Base-by-base conservation (phyloP, 495 filamentous ascomycete species). In the Aspergillus saccharolyticus region DNA sequence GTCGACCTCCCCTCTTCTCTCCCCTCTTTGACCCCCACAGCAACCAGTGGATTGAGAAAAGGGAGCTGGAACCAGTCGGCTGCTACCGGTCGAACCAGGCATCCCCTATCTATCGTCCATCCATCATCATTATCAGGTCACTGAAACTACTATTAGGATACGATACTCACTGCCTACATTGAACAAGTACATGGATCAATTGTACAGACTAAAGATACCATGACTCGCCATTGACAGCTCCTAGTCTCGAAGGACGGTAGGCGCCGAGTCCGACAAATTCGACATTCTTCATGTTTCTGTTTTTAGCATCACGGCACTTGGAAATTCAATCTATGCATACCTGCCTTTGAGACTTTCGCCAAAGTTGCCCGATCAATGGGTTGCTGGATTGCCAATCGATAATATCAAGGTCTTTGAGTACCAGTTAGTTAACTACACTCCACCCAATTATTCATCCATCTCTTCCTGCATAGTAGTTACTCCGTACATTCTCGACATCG, bases 1-100 rank as follows among this genome's bases (percentile, higher is more conserved):
- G 33, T 39, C 33, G 14, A 39, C 33, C 42, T 50, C 47, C 53
- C 45, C 53, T 53, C 12, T 15, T 39, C 14, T 39, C 22, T 30
- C 45, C 57, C 54, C 50, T 28, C 25, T 28, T 28, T 28, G 4
- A 3, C 54, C 62, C 62, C 62, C 62, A 64, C 62, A 64, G 62
- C 62, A 64, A 64, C 58, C 62, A 42, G 45, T 44, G 53, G 57
- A 44, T 28, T 60, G 57, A n/a, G n/a, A 44, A 45, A 52, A 17
- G 30, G 44, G 42, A 51, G 22, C 46, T 28, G 25, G 25, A 18
- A 47, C 54, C 54, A 16, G 28, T 49, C 44, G 54, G 54, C 54
- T 21, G 54, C 33, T 57, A 49, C 59, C 55, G 51, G 44, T 49
- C 51, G 44, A 43, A 44, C 54, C 51, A 61, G 47, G 49, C 48